Base-by-base conservation (phyloP, 1,284 basidiomycete species). In the Trichosporon ovoides region DNA sequence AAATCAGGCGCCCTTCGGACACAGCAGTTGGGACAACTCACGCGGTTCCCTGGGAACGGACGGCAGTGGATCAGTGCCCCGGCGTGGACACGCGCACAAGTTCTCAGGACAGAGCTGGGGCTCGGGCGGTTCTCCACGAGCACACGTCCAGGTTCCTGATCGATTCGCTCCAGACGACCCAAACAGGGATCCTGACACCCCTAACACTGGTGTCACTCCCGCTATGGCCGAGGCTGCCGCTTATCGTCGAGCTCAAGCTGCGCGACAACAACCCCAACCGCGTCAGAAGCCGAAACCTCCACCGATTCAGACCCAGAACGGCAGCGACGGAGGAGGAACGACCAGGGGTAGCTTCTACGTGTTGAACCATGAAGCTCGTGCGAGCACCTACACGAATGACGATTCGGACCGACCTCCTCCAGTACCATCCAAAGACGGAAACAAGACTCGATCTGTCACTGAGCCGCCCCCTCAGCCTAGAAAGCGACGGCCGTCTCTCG, bases 191-290 rank as follows among this genome's bases (percentile, higher is more conserved):
- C 49, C 49, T 18, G 34, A 51, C 19, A 34, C 31, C 49, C 31
- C 49, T 51, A 34, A 22, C 49, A 51, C 49, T 51, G 33, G 49
- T 22, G 33, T 36, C 49, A 51, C 49, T 19, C 49, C 33, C 18
- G 49, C 33, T 33, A 51, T 51, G 33, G 49, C 49, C 20, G 31
- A 54, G 53, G 43, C 43, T 46, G 43, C 43, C 22, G 43, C 43
- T 46, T 46, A 46, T 46, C 43, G 43, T 10, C 43, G 43, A 33
- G 20, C 34, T 28, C 35, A 52, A 9, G 22, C 35, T 16, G 35
- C 50, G 3, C 50, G 43, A 18, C 43, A 35, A 19, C 34, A 35
- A 7, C 18, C 28, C 14, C 52, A 37, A 34, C 35, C 54, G 31
- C 54, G 43, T 6, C 54, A 55, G 20, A 36, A 38, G 38, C 52